phyloP scores from a whole-genome alignment of 108 stramenopile species.

The Fragilariopsis cylindrus region DNA sequence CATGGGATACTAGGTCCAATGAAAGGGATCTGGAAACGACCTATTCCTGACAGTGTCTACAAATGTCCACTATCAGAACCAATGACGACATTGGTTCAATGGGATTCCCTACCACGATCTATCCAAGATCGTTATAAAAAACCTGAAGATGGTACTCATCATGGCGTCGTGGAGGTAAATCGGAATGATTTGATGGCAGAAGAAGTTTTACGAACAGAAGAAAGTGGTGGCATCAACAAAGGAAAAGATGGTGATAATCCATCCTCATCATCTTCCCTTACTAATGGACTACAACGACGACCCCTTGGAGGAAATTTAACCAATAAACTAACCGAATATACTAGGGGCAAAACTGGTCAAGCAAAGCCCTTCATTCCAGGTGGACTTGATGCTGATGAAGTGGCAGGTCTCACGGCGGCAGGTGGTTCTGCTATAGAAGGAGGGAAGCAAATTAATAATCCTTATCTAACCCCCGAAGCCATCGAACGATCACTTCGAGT shows the following conservation, averaged over 20 bases:
- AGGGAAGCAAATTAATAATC: constrained; percentile 12
- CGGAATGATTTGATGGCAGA: constrained; percentile 17
- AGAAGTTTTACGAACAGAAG: constrained; percentile 9
- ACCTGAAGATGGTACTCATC: constrained; percentile 8
- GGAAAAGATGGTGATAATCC: background rate
- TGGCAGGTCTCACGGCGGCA: background rate
- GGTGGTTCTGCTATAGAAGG: background rate
- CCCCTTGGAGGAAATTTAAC: constrained; percentile 70
- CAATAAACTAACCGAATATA: constrained; percentile 77
- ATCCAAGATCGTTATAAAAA: constrained; percentile 33
- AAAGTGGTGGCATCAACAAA: background rate
- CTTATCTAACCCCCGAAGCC: constrained; percentile 50
- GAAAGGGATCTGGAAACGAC: constrained; percentile 33
- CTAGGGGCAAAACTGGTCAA: constrained; percentile 64
- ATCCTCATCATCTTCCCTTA: background rate
- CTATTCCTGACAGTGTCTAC: constrained; percentile 36
- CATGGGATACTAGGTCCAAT: constrained; percentile 31
- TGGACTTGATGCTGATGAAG: constrained; percentile 54
- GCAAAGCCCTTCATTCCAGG: constrained; percentile 72
- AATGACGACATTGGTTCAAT: constrained; percentile 37
- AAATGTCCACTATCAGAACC: constrained; percentile 41
- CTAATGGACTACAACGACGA: constrained; percentile 30
- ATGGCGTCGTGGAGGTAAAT: constrained; percentile 24
- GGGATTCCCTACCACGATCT: constrained; percentile 33
- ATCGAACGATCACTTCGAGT: constrained; percentile 47